Evolutionary conservation across 306 rosid species (phyloP).

Genomic region (Sphenostylis stenocarpa): DNA sequence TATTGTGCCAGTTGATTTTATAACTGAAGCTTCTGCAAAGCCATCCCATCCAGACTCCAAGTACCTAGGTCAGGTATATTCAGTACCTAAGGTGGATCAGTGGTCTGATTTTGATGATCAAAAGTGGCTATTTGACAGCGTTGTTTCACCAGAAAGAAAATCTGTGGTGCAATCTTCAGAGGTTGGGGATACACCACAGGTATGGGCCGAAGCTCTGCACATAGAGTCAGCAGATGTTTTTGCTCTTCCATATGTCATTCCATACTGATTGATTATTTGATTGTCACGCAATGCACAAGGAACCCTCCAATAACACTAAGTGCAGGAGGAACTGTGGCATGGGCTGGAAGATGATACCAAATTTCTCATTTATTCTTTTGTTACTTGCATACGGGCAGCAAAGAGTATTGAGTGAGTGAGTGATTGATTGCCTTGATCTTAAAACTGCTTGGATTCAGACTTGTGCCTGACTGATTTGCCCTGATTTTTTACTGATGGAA

Average conservation of each 20-base stretch:
- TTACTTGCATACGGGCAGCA: slow-evolving; percentile 34
- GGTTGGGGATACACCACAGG: slow-evolving; percentile 48
- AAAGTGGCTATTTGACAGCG: slow-evolving; percentile 64
- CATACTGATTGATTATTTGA: slow-evolving; percentile 51
- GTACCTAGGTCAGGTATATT: slow-evolving; percentile 55
- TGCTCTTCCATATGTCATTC: slow-evolving; percentile 80
- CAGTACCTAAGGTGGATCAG: slow-evolving; percentile 58
- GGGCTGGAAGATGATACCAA: slow-evolving; percentile 30
- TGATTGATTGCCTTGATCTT: neutral
- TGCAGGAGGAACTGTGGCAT: slow-evolving; percentile 33
- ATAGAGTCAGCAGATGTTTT: slow-evolving; percentile 63
- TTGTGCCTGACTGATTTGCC: neutral
- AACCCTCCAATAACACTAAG: slow-evolving; percentile 7
- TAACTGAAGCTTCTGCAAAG: slow-evolving; percentile 34
- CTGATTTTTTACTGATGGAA: neutral
- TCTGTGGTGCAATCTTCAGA: slow-evolving; percentile 37
- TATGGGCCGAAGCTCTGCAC: slow-evolving; percentile 74
- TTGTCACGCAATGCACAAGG: slow-evolving; percentile 34
- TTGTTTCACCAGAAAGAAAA: slow-evolving; percentile 39
- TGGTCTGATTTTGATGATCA: slow-evolving; percentile 53
- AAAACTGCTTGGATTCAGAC: neutral
- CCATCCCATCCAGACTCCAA: slow-evolving; percentile 70
- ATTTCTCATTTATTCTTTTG: slow-evolving; percentile 36
- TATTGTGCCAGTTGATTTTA: slow-evolving; percentile 43
- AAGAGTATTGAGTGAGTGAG: neutral